A percentile compares a stretch with the other conserved stretches of the same genome.
phyloP scores from a whole-genome alignment of 305 asterid genomes.

The Plantago rigida region DNA sequence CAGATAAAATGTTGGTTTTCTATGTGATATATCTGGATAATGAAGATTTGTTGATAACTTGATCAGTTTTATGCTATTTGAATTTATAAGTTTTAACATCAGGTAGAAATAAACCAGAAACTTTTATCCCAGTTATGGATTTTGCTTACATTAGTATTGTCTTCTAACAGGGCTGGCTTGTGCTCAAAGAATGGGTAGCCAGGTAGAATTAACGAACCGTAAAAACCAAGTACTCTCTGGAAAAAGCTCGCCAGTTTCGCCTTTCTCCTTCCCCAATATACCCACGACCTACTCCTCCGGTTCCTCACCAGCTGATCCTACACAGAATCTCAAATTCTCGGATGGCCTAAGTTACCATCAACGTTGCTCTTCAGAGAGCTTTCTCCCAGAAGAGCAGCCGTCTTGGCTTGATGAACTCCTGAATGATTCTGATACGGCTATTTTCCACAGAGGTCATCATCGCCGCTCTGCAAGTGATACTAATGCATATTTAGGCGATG shows the following conservation, averaged over 20 bases:
- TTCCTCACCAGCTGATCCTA: slow-evolving; percentile 18
- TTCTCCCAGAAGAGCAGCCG: slow-evolving; percentile 49
- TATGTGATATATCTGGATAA: too few species aligned
- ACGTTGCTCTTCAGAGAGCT: slow-evolving; percentile 46
- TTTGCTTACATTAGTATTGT: neutral
- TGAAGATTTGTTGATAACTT: too few species aligned
- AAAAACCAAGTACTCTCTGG: slow-evolving; percentile 15
- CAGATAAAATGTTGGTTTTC: too few species aligned
- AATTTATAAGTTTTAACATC: too few species aligned
- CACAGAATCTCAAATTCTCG: slow-evolving; percentile 5
- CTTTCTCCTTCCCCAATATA: slow-evolving; percentile 27
- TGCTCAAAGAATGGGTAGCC: slow-evolving; percentile 31
- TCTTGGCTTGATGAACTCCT: slow-evolving; percentile 64
- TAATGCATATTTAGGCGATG: slow-evolving; percentile 36
- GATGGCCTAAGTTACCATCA: slow-evolving; percentile 32
- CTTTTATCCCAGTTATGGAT: too few species aligned
- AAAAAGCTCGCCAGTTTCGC: slow-evolving; percentile 24
- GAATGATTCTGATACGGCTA: slow-evolving; percentile 32
- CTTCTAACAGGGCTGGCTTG: slow-evolving; percentile 22
- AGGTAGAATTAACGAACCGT: slow-evolving; percentile 23
- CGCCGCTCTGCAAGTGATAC: slow-evolving; percentile 60
- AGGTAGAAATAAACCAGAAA: too few species aligned
- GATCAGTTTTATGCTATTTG: too few species aligned
- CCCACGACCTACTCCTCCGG: slow-evolving; percentile 24
- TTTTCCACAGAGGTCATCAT: slow-evolving; percentile 37